These are phyloP conservation scores for Rhododendron kiyosumense DNA, from an alignment of 148 eudicot species.

Conservation along the genomic window DNA sequence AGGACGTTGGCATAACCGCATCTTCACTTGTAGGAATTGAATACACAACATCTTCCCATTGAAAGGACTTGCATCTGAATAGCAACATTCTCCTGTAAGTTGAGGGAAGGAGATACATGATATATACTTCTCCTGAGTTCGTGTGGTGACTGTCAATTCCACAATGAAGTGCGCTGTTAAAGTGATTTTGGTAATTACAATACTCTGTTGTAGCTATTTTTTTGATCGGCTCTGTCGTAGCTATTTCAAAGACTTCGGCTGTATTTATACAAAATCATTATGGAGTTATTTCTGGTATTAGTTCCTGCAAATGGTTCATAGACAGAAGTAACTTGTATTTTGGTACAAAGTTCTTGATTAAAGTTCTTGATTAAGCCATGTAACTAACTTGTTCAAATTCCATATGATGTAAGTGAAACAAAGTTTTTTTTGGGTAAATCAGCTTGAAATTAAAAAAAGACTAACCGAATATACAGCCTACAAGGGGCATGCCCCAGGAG, in stretches of 20 bases:
- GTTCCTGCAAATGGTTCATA: neutral
- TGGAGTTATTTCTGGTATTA: neutral
- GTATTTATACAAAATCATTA: neutral
- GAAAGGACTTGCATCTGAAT: neutral
- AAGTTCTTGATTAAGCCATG: no score
- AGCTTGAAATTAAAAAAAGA: no score
- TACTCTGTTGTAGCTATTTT: neutral
- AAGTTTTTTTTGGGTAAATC: no score
- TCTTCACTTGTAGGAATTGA: neutral
- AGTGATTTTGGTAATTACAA: neutral
- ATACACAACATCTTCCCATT: neutral
- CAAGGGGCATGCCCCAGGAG: no score
- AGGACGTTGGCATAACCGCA: slow-evolving; percentile 70
- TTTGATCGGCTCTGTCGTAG: neutral
- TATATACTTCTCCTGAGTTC: neutral
- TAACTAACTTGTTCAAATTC: no score
- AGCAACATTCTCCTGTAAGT: neutral
- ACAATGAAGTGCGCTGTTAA: neutral
- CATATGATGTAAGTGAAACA: no score
- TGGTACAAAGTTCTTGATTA: neutral
- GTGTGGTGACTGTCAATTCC: neutral
- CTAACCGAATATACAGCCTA: no score
- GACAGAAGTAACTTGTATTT: neutral
- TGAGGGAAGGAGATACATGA: neutral
- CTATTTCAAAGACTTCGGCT: neutral